Evolutionary conservation across 176 grass and related monocot species (phyloP).

Genomic region (Triticum monococcum): DNA sequence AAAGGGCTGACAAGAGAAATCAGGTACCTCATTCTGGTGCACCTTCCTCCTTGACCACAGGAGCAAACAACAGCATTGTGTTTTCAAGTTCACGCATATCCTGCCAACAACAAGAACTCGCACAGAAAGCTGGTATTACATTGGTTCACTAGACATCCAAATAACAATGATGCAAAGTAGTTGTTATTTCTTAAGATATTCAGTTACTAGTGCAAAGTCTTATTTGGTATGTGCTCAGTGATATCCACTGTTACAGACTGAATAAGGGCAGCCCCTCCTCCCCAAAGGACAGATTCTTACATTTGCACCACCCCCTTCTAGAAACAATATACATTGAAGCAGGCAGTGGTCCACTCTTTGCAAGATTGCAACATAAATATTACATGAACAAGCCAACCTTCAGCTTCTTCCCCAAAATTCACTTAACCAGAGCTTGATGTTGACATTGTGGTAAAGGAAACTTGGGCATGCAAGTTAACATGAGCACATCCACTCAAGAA

Average conservation of each 20-base stretch:
- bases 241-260: background rate
- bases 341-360: background rate
- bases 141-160: background rate
- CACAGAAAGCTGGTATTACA: background rate
- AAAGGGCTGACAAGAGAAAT: constrained; percentile 9
- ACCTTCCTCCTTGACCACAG: background rate
- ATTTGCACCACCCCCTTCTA: background rate
- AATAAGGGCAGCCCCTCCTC: background rate
- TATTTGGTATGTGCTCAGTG: background rate
- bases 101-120: constrained; percentile 17
- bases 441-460: constrained; percentile 37
- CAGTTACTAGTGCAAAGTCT: background rate
- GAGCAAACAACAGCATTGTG: background rate
- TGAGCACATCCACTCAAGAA: constrained; percentile 12
- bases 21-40: constrained; percentile 35
- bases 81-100: constrained; percentile 14
- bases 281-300: constrained; percentile 1
- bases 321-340: background rate
- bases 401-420: constrained; percentile 33
- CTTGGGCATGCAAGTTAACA: constrained; percentile 27
- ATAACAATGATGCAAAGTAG: background rate
- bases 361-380: constrained; percentile 13
- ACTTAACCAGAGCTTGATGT: constrained; percentile 13
- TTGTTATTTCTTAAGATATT: constrained; percentile 14
- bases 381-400: constrained; percentile 20